These are phyloP conservation scores for Salix brachista DNA, from an alignment of 345 rosid genomes.

Conservation along the genomic window DNA sequence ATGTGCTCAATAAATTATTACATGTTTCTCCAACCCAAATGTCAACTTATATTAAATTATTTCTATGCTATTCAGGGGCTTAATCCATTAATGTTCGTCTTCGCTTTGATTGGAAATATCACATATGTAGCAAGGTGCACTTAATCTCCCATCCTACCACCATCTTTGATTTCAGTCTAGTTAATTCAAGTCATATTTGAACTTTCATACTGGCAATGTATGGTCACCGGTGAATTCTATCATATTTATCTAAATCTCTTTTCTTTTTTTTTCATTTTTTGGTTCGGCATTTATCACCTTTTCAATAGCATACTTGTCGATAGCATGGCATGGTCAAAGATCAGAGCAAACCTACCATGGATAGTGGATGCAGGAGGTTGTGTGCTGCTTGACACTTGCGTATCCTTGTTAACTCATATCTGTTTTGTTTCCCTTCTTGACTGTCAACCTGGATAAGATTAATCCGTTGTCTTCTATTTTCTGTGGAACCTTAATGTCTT, in stretches of 20 bases:
- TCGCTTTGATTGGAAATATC: conserved; percentile 70
- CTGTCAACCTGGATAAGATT: background rate
- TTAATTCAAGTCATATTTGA: background rate
- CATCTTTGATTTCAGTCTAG: background rate
- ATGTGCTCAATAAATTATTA: background rate
- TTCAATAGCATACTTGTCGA: conserved; percentile 57
- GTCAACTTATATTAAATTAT: conserved; percentile 8
- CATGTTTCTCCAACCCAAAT: conserved; percentile 3
- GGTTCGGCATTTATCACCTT: background rate
- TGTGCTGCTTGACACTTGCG: conserved; percentile 67
- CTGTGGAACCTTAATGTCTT: conserved; percentile 23
- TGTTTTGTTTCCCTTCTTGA: background rate
- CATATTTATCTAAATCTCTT: background rate
- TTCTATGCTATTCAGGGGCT: conserved; percentile 53
- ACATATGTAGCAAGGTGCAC: conserved; percentile 77
- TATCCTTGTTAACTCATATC: conserved; percentile 38
- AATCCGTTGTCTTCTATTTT: conserved; percentile 8
- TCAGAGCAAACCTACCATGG: conserved; percentile 78
- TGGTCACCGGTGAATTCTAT: background rate
- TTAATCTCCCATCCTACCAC: background rate
- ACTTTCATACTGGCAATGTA: background rate
- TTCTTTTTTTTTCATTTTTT: background rate
- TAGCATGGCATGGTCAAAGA: conserved; percentile 57
- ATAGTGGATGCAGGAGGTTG: conserved; percentile 86
- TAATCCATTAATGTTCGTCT: conserved; percentile 76